Evolutionary conservation across 2,329 filamentous ascomycete species (phyloP), one percentile per base, ranked within the genome.

Genomic region (Colletotrichum aenigma): DNA sequence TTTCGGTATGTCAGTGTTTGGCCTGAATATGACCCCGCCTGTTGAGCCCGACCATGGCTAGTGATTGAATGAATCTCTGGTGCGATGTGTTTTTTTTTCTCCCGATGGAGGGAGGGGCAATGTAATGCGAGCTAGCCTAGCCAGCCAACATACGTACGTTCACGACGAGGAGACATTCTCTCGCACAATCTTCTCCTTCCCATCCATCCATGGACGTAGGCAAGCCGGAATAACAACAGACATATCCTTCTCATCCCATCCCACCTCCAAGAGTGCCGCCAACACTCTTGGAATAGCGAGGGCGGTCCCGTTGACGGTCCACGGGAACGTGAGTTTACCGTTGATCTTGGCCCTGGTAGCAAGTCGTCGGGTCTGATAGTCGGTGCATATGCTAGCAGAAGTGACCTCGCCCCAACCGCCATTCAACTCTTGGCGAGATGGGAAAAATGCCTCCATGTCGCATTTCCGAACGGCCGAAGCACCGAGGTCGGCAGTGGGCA

Each of bases 401-500:
- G 96, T 98, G 68, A 99, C 93, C 85, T 99, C 97, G 62, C 97
- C 97, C 94, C 96, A 99, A 34, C 95, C 96, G 13, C 91, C 88
- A 78, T 93, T 90, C 67, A 80, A 89, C 30, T 89, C 87, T 66
- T 86, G 88, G 6, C 96, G 91, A 55, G 94, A 96, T 0, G 97
- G 97, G 87, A 99, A 98, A 85, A 94, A 96, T 4, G 95, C 95
- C 83, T 99, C 97, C 71, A 99, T 98, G 83, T 99, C 97, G 78
- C 94, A 91, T 84, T 99, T 99, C 77, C 96, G 91, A 26, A 88
- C 90, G 15, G 97, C 97, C 32, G 94, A 96, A 9, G 97, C 96
- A 78, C 97, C 97, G 1, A 99, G 92, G 84, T 99, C 97, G 1
- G 91, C 88, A 0, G 93, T 91, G 0, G 97, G 96, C 96, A 98